Base-by-base conservation (phyloP, 1,284 basidiomycete genomes). In the Apiotrichum gamsii region DNA sequence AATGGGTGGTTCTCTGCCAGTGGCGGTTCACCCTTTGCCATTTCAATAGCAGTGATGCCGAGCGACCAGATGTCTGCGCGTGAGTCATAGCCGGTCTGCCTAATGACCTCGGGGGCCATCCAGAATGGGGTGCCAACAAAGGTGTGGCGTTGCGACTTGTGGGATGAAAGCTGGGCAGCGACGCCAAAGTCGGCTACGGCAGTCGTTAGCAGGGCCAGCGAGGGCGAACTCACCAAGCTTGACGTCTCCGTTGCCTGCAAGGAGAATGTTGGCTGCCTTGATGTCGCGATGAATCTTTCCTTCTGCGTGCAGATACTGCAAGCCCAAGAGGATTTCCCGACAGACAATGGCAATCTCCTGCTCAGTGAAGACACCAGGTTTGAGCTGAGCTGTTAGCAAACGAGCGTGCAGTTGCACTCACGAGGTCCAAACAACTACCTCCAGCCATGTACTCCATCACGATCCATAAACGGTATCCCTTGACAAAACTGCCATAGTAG, bases 81-180 rank as follows among this genome's bases (percentile, higher is more conserved):
- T 25, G 86, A 85, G 63, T 97, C 93, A 69, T 98, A 98, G 1
- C 93, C 93, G 8, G 91, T 87, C 73, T 98, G 95, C 24, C 89
- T 82, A 62, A 99, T 98, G 8, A 97, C 90, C 72, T 97, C 94
- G 0, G 93, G 93, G 0, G 93, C 93, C 94, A 97, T 97, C 93
- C 93, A 97, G 66, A 94, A 90, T 0, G 91, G 93, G 0, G 94
- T 97, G 2, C 94, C 94, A 51, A 93, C 89, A 58, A 96, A 82
- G 0, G 93, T 97, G 48, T 90, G 90, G 8, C 93, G 80, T 70
- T 96, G 96, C 65, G 87, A 90, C 29, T 85, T 85, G 11, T 84
- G 80, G 3, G 88, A 90, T 2, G 87, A 83, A 30, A 96, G 80
- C 42, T 94, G 82, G 8, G 95, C 93, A 4, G 93, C 94, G 33